Evolutionary conservation across 768 basidiomycete genomes (phyloP), one percentile per base, ranked within the genome.

Genomic region (Vishniacozyma victoriae): DNA sequence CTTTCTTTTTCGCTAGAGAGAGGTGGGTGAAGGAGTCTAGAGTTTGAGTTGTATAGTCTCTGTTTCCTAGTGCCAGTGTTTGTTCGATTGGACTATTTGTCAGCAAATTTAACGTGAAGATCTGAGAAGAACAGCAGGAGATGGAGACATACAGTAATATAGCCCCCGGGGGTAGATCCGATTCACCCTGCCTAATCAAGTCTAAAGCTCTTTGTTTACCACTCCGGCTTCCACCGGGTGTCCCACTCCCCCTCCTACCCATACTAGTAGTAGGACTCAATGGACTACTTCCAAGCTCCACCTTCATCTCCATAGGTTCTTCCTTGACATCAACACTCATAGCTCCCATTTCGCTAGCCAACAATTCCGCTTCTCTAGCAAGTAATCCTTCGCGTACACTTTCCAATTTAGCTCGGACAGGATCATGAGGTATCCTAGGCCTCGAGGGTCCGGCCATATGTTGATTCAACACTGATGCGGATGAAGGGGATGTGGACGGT

Each of bases 41-140:
- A 3, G 64, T 59, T 4, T 46, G 46, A 26, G 55, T 55, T 35
- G 60, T 57, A 33, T 52, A 61, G 26, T 67, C 64, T 25, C 64
- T 42, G 5, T 59, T 29, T 22, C 48, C 52, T 13, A 65, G 51
- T 15, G 55, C 51, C 15, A 59, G 19, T 9, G 54, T 55, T 19
- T 62, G 46, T n/a, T 48, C 45, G 33, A 61, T 49, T 2, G 60
- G 63, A 46, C 63, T 65, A 24, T 24, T 15, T 27, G 27, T 6
- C 13, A 31, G 14, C 42, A 12, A 5, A 14, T 6, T 33, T n/a
- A 9, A 33, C 29, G 29, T 9, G 29, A 33, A 33, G 29, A 33
- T 9, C 9, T 33, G n/a, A n/a, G n/a, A 33, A 33, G n/a, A n/a
- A 33, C n/a, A n/a, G 29, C 29, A 33, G n/a, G 29, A 33, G n/a